These are phyloP conservation scores for Pestalotiopsis sp. DNA, from an alignment of 2,329 filamentous ascomycete genomes.

Conservation along the genomic window DNA sequence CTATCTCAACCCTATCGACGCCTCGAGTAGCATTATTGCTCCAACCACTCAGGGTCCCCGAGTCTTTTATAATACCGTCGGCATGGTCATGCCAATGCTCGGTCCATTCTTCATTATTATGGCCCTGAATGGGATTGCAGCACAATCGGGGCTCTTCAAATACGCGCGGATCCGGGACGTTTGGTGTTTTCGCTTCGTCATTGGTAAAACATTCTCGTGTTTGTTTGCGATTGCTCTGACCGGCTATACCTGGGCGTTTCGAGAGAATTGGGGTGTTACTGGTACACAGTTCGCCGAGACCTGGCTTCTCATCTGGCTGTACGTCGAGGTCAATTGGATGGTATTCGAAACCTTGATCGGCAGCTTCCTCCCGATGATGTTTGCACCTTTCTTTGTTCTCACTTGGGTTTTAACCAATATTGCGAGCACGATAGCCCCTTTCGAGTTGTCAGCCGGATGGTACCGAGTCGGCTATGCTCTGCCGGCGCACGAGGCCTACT, in stretches of 20 bases:
- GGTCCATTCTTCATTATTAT: constrained; percentile 51
- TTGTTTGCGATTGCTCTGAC: constrained; percentile 40
- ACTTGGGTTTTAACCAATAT: constrained; percentile 47
- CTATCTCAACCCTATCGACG: neutral
- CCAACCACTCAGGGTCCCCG: constrained; percentile 36
- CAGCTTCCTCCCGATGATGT: constrained; percentile 38
- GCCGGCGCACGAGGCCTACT: constrained; percentile 43
- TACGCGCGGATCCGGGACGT: constrained; percentile 26
- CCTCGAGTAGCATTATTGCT: neutral
- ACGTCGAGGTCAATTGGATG: constrained; percentile 45
- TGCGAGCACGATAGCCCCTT: constrained; percentile 42
- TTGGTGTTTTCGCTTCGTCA: constrained; percentile 36
- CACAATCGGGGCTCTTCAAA: constrained; percentile 39
- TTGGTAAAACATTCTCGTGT: constrained; percentile 41
- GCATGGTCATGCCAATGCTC: constrained; percentile 46
- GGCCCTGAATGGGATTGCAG: constrained; percentile 45
- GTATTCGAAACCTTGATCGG: constrained; percentile 43
- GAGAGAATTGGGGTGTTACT: constrained; percentile 39
- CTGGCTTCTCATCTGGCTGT: constrained; percentile 47
- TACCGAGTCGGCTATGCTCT: constrained; percentile 41
- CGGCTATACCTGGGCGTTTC: constrained; percentile 47
- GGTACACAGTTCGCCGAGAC: constrained; percentile 42
- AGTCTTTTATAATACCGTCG: constrained; percentile 46
- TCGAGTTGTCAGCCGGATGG: constrained; percentile 43
- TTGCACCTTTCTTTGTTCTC: constrained; percentile 46